Base-by-base conservation (phyloP, 495 filamentous ascomycete genomes). In the Daldinia loculata region DNA sequence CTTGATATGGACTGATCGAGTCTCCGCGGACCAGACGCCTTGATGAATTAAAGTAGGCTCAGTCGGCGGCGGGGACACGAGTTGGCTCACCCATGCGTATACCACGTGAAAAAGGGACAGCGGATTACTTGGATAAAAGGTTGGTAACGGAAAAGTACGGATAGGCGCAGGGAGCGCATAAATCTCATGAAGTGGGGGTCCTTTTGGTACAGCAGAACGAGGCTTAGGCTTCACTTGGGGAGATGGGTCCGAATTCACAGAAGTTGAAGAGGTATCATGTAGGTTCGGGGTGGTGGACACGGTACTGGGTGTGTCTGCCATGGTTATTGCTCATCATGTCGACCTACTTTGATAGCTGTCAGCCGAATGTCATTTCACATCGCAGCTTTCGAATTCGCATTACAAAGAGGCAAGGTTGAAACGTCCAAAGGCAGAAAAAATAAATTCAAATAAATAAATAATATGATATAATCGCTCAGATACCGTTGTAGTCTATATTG, bases 401-500 rank as follows among this genome's bases (percentile, higher is more conserved):
- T 19, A 26, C 5, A 12, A 56, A 24, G n/a, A 43, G 36, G 6
- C 41, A 67, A 24, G n/a, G 27, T 55, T 48, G 43, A 34, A 57
- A 34, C 19, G 11, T 11, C 0, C 11, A 19, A 51, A 34, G 27
- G n/a, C n/a, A 50, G 14, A 51, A 56, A 32, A 36, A 4, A 14
- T 36, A 14, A 36, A 5, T 14, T 34, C 32, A 14, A 36, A 36
- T 56, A 22, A 32, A 17, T 19, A 26, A 30, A 34, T 24, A 17
- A 12, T 3, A 66, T 56, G 62, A 26, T 58, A 39, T 62, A 71
- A 82, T 81, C 84, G 85, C 88, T 97, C 94, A 97, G 94, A 97
- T 97, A 97, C 94, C 94, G 94, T 97, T 96, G 94, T 97, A 97
- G 94, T 97, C 93, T 91, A 86, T 87, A 79, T 88, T 87, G 80